Base-by-base conservation (phyloP, 495 filamentous ascomycete species). In the Melanomma pulvis-pyrius region DNA sequence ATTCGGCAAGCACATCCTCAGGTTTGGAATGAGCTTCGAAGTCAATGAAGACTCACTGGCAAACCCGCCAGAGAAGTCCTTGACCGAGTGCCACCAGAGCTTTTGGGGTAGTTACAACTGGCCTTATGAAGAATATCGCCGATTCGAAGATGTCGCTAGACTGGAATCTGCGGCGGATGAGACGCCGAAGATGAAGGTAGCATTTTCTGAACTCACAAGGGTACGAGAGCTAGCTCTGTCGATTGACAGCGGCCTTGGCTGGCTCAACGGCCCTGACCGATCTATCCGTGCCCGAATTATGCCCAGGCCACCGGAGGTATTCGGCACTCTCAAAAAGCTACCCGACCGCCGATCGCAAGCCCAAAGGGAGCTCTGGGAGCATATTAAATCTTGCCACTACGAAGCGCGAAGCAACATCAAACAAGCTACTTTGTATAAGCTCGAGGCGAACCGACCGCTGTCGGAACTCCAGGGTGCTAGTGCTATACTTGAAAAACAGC, bases 11-110 rank as follows among this genome's bases (percentile, higher is more conserved):
- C 72, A 79, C 24, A 84, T 87, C 30, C 71, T 62, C 7, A 79
- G 76, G 49, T 82, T 84, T 65, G 85, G 80, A 1, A 78, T 88
- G 71, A 80, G 80, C 17, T 82, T 86, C 57, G 85, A 87, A 48
- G 76, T 86, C 2, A 77, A 80, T 36, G 78, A 82, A 59, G 70
- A 72, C 48, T 74, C 61, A 39, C 76, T 75, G 46, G 70, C 54
- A 30, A 70, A 67, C 6, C 80, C 81, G 22, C 75, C 77, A 1
- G 39, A 72, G 12, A 83, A 83, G 63, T 67, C 67, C 15, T 69
- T 75, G 28, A 80, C 79, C 22, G 75, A 82, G 57, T 59, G 59
- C 26, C 73, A 79, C 47, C 61, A 55, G 5, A 68, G 77, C 7
- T 83, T 81, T 30, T 85, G 82, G 82, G 84, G 84, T 0, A 67